Evolutionary conservation across 192 early-diverging fungal genomes (phyloP), one percentile per base, ranked within the genome.

Genomic region (Globomyces pollinis-pini): DNA sequence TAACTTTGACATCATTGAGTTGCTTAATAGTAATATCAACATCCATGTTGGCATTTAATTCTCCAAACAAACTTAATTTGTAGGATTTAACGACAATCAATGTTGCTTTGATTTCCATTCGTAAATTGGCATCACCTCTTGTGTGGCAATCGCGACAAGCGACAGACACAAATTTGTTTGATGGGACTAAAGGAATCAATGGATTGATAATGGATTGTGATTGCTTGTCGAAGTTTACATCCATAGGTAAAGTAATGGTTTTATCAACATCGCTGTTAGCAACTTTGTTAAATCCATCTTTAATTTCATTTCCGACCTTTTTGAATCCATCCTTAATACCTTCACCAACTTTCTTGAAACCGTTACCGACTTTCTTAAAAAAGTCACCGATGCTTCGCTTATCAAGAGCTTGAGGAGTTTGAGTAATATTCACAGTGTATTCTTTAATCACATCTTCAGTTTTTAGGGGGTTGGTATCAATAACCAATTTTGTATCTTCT

Each of bases 311-410:
- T 20, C 44, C 44, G 28, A 47, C 6, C 23, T 47, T 47, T 26
- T 47, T 47, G 23, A 47, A 47, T 24, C 23, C 23, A 47, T 20
- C 44, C 3, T 20, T 6, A 47, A 47, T 47, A 47, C 23, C 28
- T 26, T 47, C 44, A 20, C 44, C 21, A 47, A n/a, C n/a, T n/a
- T n/a, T n/a, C n/a, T n/a, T n/a, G n/a, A n/a, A n/a, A n/a, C n/a
- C n/a, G n/a, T n/a, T n/a, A n/a, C n/a, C n/a, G n/a, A n/a, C n/a
- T n/a, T n/a, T n/a, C n/a, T n/a, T n/a, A n/a, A n/a, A n/a, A n/a
- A n/a, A n/a, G n/a, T n/a, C n/a, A n/a, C n/a, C n/a, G n/a, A 47
- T 26, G 44, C 28, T 47, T 35, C 60, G 34, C 50, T 61, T 61
- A 8, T 12, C 2, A 41, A 44, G 47, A 32, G 58, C 24, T 7